Conservation (phyloP, 495 filamentous ascomycete species). For the Echria macrotheca region DNA sequence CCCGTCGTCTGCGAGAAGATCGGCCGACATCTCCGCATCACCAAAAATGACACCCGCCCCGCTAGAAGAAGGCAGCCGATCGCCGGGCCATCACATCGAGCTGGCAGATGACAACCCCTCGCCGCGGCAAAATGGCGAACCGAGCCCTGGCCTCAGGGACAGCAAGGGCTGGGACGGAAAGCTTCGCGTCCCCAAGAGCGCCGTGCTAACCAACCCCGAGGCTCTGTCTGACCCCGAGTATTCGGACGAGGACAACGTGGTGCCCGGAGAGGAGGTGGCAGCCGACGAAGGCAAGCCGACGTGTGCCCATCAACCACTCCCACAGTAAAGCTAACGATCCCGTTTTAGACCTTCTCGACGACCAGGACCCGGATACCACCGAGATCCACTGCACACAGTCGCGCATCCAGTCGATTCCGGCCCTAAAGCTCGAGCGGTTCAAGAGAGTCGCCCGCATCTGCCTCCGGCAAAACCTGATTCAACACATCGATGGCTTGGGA, state of each 20-base stretch:
- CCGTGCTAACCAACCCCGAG: conserved; percentile 66
- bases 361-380: conserved; percentile 48
- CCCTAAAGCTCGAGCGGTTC: conserved; percentile 78
- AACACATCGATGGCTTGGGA: conserved; percentile 66
- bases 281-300: conserved; percentile 69
- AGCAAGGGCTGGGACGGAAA: conserved; percentile 94
- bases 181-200: conserved; percentile 60
- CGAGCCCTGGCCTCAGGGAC: conserved; percentile 43
- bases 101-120: conserved; percentile 35
- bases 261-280: conserved; percentile 66
- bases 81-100: conserved; percentile 38
- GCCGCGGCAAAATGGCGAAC: conserved; percentile 35
- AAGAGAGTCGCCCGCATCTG: conserved; percentile 72
- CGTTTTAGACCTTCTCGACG: conserved; percentile 49
- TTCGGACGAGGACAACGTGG: conserved; percentile 71
- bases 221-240: conserved; percentile 77
- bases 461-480: conserved; percentile 88
- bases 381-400: conserved; percentile 89
- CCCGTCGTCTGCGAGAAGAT: no score
- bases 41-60: conserved; percentile 36
- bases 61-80: conserved; percentile 27
- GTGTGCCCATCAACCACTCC: neutral
- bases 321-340: no score
- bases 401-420: conserved; percentile 72
- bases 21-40: no score